Evolutionary conservation across 805 yeast species (phyloP), one percentile per base, ranked within the genome.

Genomic region (Millerago galiae): DNA sequence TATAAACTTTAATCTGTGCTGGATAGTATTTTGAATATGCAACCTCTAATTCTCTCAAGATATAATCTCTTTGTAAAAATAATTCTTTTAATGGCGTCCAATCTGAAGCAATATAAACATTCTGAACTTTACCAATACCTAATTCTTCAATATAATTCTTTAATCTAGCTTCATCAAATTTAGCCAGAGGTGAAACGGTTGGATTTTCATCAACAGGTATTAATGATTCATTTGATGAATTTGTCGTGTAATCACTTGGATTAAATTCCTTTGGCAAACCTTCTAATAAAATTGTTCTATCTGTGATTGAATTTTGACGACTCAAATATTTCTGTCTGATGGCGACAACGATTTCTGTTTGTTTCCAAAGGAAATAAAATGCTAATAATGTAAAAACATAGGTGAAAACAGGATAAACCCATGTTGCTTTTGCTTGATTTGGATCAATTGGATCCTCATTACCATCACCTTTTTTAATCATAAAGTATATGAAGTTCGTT

Each of bases 371-470:
- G 50, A 78, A 72, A 51, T 71, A 74, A 24, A 76, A 69, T 1
- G 89, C 74, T 17, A 85, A 54, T 34, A 75, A 65, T 0, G 98
- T 91, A 65, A 93, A 91, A 7, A 85, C 71, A 57, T 88, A 88
- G 1, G 96, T 87, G 68, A 91, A 89, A 0, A 82, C 72, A 18
- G 90, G 86, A 59, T 91, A 91, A 61, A 85, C 75, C 95, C 96
- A 89, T 5, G 45, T 14, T 80, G 65, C 57, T 81, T 86, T 8
- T 76, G 64, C 50, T 71, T 72, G 48, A 72, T 75, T 26, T 67
- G 73, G 42, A 27, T 42, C 38, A 30, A 42, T 72, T n/a, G 32
- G 32, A 17, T 29, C 43, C 52, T 82, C 87, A 4, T 77, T 63
- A 29, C 43, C 49, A 2, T 47, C 58, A 15, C 55, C 66, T 11